Base-by-base conservation (phyloP, 805 yeast genomes). In the Sugiyamaella mastotermitis region DNA sequence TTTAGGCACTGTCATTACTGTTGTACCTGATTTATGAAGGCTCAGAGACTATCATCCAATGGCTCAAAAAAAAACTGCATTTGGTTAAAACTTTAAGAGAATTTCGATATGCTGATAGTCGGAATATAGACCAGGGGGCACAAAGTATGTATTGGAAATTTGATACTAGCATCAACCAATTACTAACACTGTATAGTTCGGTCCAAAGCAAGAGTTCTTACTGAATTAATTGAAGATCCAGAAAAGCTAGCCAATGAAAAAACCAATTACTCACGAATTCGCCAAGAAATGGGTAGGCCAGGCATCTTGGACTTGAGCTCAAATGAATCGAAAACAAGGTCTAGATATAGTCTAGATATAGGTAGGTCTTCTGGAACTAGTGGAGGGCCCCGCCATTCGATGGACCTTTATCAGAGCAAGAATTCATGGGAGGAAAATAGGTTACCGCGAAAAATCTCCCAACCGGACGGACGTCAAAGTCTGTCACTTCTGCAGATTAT, bases 31-130 rank as follows among this genome's bases (percentile, higher is more conserved):
- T 88, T 7, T 74, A 92, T 49, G 76, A 72, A 44, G 98, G 97
- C 26, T 74, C 88, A 15, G 95, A 88, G 46, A 79, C 80, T 50
- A 88, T 88, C 52, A 94, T 87, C 5, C 64, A 77, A 23, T 90
- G 97, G 97, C 78, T 90, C 41, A 80, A 77, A 53, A 92, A 83
- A 53, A 87, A 88, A 56, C 57, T 87, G 25, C 87, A 85, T 61
- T 72, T 87, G 36, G 76, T 90, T 55, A 86, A 86, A 62, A 85
- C 97, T 0, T 68, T 90, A 50, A 74, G 95, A 38, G 97, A 90
- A 58, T 90, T 90, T 60, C 83, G 81, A 48, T 83, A 78, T 56
- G 69, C 71, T 21, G 96, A 90, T 57, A 29, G 40, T 4, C 40
- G 45, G 27, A 53, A 56, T 33, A 47, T 52, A 10, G 63, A 58